Percentiles rank a stretch among this genome's conserved stretches.
phyloP scores from a whole-genome alignment of 345 rosid species.

The Trapa bicornis region DNA sequence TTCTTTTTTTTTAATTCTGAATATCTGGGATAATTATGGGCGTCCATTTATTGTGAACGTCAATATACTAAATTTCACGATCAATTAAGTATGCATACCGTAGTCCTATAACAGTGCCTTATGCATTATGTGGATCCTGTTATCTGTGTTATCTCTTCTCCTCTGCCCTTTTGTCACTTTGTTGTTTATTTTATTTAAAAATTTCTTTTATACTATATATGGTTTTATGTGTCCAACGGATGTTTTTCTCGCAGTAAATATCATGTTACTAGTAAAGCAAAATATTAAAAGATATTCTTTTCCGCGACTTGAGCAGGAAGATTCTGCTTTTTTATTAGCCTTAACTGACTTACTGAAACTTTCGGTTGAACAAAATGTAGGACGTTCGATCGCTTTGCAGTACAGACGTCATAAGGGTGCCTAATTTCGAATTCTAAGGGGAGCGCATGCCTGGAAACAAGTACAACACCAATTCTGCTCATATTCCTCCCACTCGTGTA shows the following conservation, averaged over 20 bases:
- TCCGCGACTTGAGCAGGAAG: conserved; percentile 10
- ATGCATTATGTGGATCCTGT: conserved; percentile 49
- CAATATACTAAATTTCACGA: conserved; percentile 7
- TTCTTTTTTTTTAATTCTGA: not conserved
- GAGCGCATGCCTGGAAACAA: conserved; percentile 94
- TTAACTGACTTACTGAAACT: conserved; percentile 14
- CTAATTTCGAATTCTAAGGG: conserved; percentile 25
- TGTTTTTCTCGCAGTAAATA: conserved; percentile 2
- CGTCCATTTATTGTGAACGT: conserved; percentile 9
- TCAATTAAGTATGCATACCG: conserved; percentile 10
- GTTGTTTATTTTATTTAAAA: conserved; percentile 11
- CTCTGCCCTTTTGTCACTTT: conserved; percentile 16
- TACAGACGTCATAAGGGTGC: conserved; percentile 9
- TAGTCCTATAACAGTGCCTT: conserved; percentile 23
- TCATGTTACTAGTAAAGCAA: not conserved
- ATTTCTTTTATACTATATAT: conserved; percentile 10
- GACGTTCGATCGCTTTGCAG: conserved; percentile 18
- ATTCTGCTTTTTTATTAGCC: conserved; percentile 7
- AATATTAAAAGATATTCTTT: not conserved
- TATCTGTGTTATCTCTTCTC: conserved; percentile 24
- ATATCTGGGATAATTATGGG: not conserved
- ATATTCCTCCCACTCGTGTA: conserved; percentile 46
- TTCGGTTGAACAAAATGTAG: conserved; percentile 39
- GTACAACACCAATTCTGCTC: conserved; percentile 52
- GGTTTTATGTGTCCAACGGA: conserved; percentile 8